phyloP scores from a whole-genome alignment of 2,329 filamentous ascomycete genomes.

The Cytospora piceae region DNA sequence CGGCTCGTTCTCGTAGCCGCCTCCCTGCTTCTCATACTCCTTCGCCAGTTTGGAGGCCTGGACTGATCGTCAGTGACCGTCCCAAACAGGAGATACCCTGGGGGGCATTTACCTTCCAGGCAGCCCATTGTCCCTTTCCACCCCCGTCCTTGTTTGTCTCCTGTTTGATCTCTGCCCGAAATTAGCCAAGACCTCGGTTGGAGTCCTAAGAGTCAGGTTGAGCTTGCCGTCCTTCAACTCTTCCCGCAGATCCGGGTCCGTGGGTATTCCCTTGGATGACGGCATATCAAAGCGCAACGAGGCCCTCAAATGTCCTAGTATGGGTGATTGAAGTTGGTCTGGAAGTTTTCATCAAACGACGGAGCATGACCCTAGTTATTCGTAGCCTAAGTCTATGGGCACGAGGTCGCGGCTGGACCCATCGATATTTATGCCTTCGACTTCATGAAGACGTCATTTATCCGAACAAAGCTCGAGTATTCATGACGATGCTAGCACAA shows the following conservation, averaged over 20 bases:
- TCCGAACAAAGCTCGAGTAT: background rate
- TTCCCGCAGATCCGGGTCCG: slow-evolving; percentile 45
- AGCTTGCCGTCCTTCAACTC: slow-evolving; percentile 44
- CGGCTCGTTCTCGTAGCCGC: slow-evolving; percentile 45
- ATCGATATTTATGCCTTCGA: slow-evolving; percentile 10
- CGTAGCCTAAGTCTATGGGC: background rate
- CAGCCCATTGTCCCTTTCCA: slow-evolving; percentile 45
- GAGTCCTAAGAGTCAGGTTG: background rate
- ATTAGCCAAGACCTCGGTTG: slow-evolving; percentile 9
- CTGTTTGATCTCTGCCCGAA: slow-evolving; percentile 44
- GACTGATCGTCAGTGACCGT: slow-evolving; percentile 16
- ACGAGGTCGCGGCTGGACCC: background rate
- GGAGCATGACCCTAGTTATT: slow-evolving; percentile 13
- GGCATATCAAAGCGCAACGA: slow-evolving; percentile 37
- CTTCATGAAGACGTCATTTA: slow-evolving; percentile 5
- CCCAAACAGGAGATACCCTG: background rate
- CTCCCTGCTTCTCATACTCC: slow-evolving; percentile 48
- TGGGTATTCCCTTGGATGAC: slow-evolving; percentile 46
- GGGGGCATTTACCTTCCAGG: slow-evolving; percentile 40
- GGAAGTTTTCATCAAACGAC: slow-evolving; percentile 2
- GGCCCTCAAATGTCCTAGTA: background rate
- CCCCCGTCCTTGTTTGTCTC: slow-evolving; percentile 47
- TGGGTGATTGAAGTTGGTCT: slow-evolving; percentile 9
- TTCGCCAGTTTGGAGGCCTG: slow-evolving; percentile 45
- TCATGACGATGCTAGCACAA: slow-evolving; percentile 11